Evolutionary conservation across 2,329 filamentous ascomycete genomes (phyloP).

Genomic region (Dactylellina leptospora): DNA sequence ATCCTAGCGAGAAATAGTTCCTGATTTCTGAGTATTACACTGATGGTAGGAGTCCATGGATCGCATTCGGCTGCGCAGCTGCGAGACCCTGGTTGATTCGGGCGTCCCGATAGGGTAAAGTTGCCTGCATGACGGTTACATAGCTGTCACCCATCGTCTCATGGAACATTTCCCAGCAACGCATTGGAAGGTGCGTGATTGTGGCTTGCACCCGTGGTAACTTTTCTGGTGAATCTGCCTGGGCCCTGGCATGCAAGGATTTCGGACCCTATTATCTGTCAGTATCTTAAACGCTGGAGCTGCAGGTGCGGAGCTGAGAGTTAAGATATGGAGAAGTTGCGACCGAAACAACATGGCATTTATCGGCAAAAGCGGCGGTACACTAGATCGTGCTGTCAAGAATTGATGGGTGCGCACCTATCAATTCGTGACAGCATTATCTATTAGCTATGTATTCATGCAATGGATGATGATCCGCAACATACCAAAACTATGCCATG

Average conservation of each 20-base stretch:
- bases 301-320: conserved; percentile 33
- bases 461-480: too few relatives aligned
- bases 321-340: conserved; percentile 13
- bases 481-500: too few relatives aligned
- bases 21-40: background rate
- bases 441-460: background rate
- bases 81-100: conserved; percentile 18
- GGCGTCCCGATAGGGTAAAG: conserved; percentile 23
- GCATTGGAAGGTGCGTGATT: conserved; percentile 20
- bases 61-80: conserved; percentile 11
- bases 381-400: too few relatives aligned
- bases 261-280: conserved; percentile 5
- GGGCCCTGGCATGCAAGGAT: conserved; percentile 14
- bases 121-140: conserved; percentile 21
- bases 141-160: conserved; percentile 23
- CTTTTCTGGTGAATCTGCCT: conserved; percentile 1
- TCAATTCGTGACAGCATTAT: background rate
- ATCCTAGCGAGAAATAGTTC: conserved; percentile 3
- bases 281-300: background rate
- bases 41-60: background rate
- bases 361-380: conserved; percentile 1
- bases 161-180: conserved; percentile 29
- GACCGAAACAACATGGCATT: conserved; percentile 16
- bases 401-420: too few relatives aligned
- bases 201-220: conserved; percentile 20